Evolutionary conservation across 2,329 filamentous ascomycete genomes (phyloP).

Genomic region (Xylariaceae sp.): DNA sequence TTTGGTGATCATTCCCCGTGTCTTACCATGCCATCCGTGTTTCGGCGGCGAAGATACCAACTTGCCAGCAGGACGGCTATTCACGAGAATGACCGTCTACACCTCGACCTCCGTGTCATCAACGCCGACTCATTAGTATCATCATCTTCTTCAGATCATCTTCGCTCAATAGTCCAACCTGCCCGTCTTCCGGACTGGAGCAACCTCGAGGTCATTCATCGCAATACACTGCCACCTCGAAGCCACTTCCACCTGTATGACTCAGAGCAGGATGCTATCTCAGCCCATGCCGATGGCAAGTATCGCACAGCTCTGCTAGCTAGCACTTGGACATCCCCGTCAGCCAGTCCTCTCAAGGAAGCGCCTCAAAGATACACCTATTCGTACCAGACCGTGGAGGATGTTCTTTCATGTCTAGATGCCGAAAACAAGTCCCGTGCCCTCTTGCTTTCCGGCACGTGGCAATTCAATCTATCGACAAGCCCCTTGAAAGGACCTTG

Average conservation of each 20-base stretch:
- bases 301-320: slow-evolving; percentile 43
- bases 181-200: slow-evolving; percentile 50
- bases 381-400: slow-evolving; percentile 43
- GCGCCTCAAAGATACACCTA: slow-evolving; percentile 52
- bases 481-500: slow-evolving; percentile 43
- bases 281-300: slow-evolving; percentile 33
- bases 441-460: slow-evolving; percentile 46
- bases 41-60: not conserved
- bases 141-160: not conserved
- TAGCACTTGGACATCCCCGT: slow-evolving; percentile 51
- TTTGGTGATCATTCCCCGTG: not conserved
- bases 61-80: slow-evolving; percentile 14
- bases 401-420: slow-evolving; percentile 42
- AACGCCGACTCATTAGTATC: not conserved
- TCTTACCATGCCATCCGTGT: slow-evolving; percentile 4
- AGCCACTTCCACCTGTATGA: slow-evolving; percentile 52
- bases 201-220: slow-evolving; percentile 55
- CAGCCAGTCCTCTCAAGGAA: slow-evolving; percentile 41
- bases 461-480: slow-evolving; percentile 47
- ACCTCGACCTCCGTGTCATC: slow-evolving; percentile 21
- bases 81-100: slow-evolving; percentile 18
- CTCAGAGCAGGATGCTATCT: slow-evolving; percentile 44
- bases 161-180: slow-evolving; percentile 27
- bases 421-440: slow-evolving; percentile 35
- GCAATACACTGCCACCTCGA: slow-evolving; percentile 53